phyloP scores from a whole-genome alignment of 2,329 filamentous ascomycete genomes.

The Calonectria multiphialidica region DNA sequence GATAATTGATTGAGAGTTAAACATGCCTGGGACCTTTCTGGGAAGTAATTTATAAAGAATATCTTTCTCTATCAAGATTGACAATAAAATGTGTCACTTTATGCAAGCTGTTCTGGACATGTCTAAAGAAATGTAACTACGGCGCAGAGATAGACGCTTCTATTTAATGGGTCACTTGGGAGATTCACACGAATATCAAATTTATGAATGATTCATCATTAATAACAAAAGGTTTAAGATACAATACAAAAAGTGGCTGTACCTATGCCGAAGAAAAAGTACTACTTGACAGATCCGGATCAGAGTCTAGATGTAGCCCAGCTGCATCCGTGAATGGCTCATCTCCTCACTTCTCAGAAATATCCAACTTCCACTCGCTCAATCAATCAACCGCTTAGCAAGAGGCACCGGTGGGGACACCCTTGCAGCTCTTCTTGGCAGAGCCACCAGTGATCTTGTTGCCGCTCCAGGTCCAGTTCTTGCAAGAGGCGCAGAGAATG shows the following conservation, averaged over 20 bases:
- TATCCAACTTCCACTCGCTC: not conserved
- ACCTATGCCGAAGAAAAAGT: not conserved
- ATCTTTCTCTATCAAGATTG: too few species aligned
- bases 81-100: too few species aligned
- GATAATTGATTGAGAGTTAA: too few species aligned
- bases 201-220: not conserved
- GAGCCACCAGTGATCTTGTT: constrained; percentile 65
- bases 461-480: constrained; percentile 64
- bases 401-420: constrained; percentile 41
- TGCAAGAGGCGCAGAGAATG: constrained; percentile 66
- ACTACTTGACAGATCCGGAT: not conserved
- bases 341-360: not conserved
- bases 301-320: not conserved
- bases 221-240: not conserved
- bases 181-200: not conserved
- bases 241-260: not conserved
- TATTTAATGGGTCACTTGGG: not conserved
- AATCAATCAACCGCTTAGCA: constrained; percentile 22
- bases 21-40: too few species aligned
- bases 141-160: too few species aligned
- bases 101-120: too few species aligned
- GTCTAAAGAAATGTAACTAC: too few species aligned
- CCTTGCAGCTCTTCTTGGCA: constrained; percentile 44
- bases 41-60: too few species aligned
- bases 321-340: not conserved